Conservation (phyloP, 345 rosid genomes). For the Atalantia buxifolia region DNA sequence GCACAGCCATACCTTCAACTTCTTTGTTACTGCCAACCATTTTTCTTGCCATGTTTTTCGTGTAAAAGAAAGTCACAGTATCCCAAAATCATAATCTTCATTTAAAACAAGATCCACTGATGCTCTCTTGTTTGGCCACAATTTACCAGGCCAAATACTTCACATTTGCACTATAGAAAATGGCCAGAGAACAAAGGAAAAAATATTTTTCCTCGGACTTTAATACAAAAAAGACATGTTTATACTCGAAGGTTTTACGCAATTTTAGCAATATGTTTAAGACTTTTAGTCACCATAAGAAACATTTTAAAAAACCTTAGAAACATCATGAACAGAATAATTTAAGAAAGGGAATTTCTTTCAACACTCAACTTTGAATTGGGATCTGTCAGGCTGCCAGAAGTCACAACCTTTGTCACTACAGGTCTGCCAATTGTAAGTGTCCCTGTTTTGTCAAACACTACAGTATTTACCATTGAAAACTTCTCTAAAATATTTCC, state of each 20-base stretch:
- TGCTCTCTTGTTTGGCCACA: neutral
- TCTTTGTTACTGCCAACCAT: too few relatives aligned
- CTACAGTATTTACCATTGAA: conserved; percentile 71
- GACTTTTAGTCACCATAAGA: neutral
- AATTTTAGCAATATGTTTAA: neutral
- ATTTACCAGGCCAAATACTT: neutral
- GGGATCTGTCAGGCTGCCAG: conserved; percentile 22
- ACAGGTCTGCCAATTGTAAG: conserved; percentile 88
- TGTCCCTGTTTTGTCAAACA: conserved; percentile 96
- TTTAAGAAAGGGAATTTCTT: conserved; percentile 1
- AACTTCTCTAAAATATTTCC: conserved; percentile 89
- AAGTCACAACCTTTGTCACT: conserved; percentile 66
- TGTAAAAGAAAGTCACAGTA: too few relatives aligned
- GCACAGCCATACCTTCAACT: too few relatives aligned
- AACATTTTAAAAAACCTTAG: neutral
- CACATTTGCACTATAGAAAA: neutral
- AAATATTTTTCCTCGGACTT: neutral
- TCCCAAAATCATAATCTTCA: neutral
- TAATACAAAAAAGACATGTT: neutral
- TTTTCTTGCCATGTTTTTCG: too few relatives aligned
- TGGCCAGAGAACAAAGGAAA: neutral
- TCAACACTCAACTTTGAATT: conserved; percentile 53
- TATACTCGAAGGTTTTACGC: neutral
- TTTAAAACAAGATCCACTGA: neutral
- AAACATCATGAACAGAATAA: neutral